Base-by-base conservation (phyloP, 192 early-diverging fungal species). In the Diversispora eburnea region DNA sequence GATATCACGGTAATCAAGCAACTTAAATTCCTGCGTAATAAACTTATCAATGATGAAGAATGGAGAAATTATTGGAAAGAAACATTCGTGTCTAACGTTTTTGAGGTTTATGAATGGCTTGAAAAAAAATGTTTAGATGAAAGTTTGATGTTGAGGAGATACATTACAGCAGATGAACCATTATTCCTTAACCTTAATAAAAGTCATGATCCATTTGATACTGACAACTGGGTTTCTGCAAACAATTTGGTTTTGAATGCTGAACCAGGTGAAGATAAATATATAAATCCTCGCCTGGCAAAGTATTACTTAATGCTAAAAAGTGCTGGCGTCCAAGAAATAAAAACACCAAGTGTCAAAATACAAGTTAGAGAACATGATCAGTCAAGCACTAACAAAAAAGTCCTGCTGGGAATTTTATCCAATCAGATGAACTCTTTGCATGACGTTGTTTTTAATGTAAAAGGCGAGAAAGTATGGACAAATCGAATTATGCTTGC, bases 161-260 rank as follows among this genome's bases (percentile, higher is more conserved):
- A 69, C 3, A 52, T 54, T 17, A n/a, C 17, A 39, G 4, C 17
- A 39, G 1, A n/a, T 2, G 67, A 69, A 15, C 9, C 0, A 20
- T 39, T 69, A 20, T 69, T 69, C 12, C 54, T 69, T n/a, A 69
- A 69, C 43, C 9, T 56, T 42, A 13, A 43, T 41, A 69, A 41
- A 56, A 45, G 55, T 41, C 3, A 52, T 9, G 51, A 69, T 52
- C 67, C 67, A 69, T 69, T 43, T 56, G 52, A 69, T 20, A 3
- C 33, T 25, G 10, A 12, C 0, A 69, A 69, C 39, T 69, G 67
- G 67, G 33, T 39, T 45, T n/a, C 48, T 19, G 51, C 48, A 52
- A 8, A 1, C 0, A 33, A 69, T 33, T 54, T 69, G n/a, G 9
- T 55, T n/a, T 56, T 69, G 48, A 56, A 56, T n/a, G 4, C 3